phyloP scores from a whole-genome alignment of 2,329 filamentous ascomycete genomes.

The Fusarium sp. region DNA sequence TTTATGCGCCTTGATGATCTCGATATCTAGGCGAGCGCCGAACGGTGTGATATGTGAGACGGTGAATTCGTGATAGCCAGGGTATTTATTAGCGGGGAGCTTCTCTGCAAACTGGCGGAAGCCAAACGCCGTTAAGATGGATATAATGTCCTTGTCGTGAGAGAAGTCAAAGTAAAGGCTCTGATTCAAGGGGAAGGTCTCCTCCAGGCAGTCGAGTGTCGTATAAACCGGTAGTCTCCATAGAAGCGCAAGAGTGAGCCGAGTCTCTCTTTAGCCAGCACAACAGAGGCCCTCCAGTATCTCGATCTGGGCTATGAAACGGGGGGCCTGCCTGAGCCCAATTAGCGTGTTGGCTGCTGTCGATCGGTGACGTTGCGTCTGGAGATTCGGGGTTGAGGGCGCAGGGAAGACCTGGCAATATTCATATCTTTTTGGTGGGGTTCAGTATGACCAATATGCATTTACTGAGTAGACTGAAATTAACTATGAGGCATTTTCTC shows the following conservation, averaged over 20 bases:
- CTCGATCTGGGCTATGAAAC: not conserved
- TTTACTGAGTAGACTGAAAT: too few relatives aligned
- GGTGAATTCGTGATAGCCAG: slow-evolving; percentile 71
- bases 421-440: too few relatives aligned
- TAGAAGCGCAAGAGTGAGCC: not conserved
- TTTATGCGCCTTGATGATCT: slow-evolving; percentile 75
- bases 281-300: not conserved
- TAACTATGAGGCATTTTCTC: too few relatives aligned
- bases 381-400: not conserved
- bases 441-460: too few relatives aligned
- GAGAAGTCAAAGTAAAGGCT: slow-evolving; percentile 81
- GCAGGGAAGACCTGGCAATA: too few relatives aligned
- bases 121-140: slow-evolving; percentile 78
- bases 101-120: slow-evolving; percentile 74
- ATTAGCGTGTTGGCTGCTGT: not conserved
- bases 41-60: slow-evolving; percentile 78
- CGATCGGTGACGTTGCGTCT: not conserved
- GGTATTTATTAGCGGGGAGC: slow-evolving; percentile 67
- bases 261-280: not conserved
- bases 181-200: slow-evolving; percentile 80
- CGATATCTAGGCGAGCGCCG: slow-evolving; percentile 78
- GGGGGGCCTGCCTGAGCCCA: not conserved
- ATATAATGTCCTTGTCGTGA: slow-evolving; percentile 80
- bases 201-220: slow-evolving; percentile 75
- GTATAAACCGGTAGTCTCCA: slow-evolving; percentile 49